phyloP scores from a whole-genome alignment of 345 rosid species.

The Ceriops zippeliana region DNA sequence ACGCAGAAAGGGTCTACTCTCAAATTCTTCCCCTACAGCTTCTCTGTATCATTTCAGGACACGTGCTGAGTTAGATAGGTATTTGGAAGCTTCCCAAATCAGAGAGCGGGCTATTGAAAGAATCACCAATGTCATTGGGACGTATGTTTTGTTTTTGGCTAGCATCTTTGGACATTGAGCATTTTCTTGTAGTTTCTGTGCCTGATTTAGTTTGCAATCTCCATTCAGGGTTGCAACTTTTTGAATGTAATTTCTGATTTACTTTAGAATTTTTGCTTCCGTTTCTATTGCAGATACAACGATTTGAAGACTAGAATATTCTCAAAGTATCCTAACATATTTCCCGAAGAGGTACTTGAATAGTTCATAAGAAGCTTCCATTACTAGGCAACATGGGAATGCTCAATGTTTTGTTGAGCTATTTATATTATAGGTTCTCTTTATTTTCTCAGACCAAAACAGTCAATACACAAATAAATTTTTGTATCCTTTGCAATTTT shows the following conservation, averaged over 20 bases:
- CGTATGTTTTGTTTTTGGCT: constrained; percentile 43
- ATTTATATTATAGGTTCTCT: no score
- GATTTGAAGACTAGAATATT: constrained; percentile 78
- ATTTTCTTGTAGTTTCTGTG: constrained; percentile 6
- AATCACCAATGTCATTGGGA: constrained; percentile 77
- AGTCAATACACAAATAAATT: no score
- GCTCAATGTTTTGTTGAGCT: no score
- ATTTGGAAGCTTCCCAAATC: constrained; percentile 91
- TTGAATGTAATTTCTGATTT: constrained; percentile 6
- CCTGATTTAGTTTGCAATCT: neutral
- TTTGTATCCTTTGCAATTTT: no score
- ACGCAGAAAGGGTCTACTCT: constrained; percentile 44
- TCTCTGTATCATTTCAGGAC: constrained; percentile 71
- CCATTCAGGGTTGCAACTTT: neutral
- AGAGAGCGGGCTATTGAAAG: constrained; percentile 91
- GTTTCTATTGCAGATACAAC: constrained; percentile 51
- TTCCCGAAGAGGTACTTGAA: constrained; percentile 76
- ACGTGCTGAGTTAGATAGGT: constrained; percentile 84
- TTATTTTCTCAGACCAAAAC: neutral
- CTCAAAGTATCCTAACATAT: constrained; percentile 77
- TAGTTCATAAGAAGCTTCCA: neutral
- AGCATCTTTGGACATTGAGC: neutral
- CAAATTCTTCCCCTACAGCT: constrained; percentile 51
- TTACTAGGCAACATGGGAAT: neutral
- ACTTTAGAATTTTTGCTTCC: neutral